A percentile compares a stretch with the other conserved stretches of the same genome.
Conservation (phyloP, 106 monocot genomes). For the Dioscorea zingiberensis region DNA sequence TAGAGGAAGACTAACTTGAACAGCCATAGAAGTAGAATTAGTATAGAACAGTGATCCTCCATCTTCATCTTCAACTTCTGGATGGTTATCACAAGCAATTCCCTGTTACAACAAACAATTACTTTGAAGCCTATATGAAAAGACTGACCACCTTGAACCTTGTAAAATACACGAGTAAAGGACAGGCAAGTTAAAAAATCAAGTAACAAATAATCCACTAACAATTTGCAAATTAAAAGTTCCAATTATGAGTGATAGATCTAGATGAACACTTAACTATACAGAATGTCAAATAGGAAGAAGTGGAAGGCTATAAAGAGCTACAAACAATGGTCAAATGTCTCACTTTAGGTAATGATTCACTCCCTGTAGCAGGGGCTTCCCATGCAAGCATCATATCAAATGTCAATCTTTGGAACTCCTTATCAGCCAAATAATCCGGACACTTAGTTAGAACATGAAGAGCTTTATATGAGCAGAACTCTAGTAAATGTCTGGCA, state of each 20-base stretch:
- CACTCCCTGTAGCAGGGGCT: constrained; percentile 42
- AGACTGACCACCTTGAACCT: no score
- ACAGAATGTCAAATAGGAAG: no score
- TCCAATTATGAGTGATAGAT: no score
- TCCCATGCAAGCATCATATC: constrained; percentile 99
- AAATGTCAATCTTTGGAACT: constrained; percentile 57
- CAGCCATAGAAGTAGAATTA: constrained; percentile 69
- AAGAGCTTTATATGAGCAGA: constrained; percentile 66
- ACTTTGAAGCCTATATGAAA: no score
- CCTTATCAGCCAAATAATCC: constrained; percentile 60
- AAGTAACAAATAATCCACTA: no score
- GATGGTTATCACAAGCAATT: constrained; percentile 14
- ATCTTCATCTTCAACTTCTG: constrained; percentile 57
- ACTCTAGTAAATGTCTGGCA: constrained; percentile 71
- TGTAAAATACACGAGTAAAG: no score
- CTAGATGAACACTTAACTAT: no score
- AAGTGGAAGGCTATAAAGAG: no score
- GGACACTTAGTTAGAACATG: constrained; percentile 31
- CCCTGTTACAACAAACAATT: constrained; percentile 26
- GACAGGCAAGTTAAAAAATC: no score
- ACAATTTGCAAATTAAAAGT: no score
- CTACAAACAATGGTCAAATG: not conserved
- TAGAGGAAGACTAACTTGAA: constrained; percentile 44
- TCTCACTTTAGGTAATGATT: constrained; percentile 49
- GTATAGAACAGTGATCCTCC: constrained; percentile 70